A percentile compares a stretch with the other conserved stretches of the same genome.
These are phyloP conservation scores for Meira miltonrushii DNA, from an alignment of 1,284 basidiomycete genomes.

Conservation along the genomic window DNA sequence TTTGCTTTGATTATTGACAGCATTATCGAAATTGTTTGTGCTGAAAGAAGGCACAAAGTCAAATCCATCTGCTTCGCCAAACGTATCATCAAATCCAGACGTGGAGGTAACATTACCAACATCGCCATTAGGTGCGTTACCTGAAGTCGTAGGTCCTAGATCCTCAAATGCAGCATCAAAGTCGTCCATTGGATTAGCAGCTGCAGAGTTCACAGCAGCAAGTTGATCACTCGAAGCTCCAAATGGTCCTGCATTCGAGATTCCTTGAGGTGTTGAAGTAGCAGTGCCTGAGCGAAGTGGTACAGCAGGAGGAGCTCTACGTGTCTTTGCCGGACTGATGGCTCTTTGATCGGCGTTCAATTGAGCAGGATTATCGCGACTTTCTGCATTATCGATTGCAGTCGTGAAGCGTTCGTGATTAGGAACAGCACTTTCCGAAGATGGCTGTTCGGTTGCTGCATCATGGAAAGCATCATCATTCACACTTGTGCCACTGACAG, in stretches of 20 bases:
- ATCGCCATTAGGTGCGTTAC: constrained; percentile 1
- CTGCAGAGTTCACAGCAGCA: neutral
- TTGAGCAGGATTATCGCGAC: neutral
- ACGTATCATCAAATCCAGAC: constrained; percentile 41
- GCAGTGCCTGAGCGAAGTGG: constrained; percentile 27
- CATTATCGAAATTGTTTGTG: constrained; percentile 14
- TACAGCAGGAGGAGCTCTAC: constrained; percentile 40
- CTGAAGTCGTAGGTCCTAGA: constrained; percentile 30
- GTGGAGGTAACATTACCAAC: constrained; percentile 2
- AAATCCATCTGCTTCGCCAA: constrained; percentile 42
- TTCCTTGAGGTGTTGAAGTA: constrained; percentile 14
- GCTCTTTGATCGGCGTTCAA: neutral
- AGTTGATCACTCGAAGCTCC: neutral
- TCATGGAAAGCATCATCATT: constrained; percentile 13
- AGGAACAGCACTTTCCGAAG: neutral
- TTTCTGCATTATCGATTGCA: constrained; percentile 6
- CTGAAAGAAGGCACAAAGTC: constrained; percentile 45
- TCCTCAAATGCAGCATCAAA: constrained; percentile 50
- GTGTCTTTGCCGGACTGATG: constrained; percentile 24
- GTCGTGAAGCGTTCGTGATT: constrained; percentile 10
- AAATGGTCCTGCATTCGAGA: neutral
- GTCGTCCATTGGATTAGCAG: constrained; percentile 34
- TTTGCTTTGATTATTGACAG: constrained; percentile 1
- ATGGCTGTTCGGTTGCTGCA: constrained; percentile 2
- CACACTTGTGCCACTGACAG: constrained; percentile 4